Evolutionary conservation across 2,329 filamentous ascomycete genomes (phyloP), one percentile per base, ranked within the genome.

Genomic region (Zelopaecilomyces penicillatus): DNA sequence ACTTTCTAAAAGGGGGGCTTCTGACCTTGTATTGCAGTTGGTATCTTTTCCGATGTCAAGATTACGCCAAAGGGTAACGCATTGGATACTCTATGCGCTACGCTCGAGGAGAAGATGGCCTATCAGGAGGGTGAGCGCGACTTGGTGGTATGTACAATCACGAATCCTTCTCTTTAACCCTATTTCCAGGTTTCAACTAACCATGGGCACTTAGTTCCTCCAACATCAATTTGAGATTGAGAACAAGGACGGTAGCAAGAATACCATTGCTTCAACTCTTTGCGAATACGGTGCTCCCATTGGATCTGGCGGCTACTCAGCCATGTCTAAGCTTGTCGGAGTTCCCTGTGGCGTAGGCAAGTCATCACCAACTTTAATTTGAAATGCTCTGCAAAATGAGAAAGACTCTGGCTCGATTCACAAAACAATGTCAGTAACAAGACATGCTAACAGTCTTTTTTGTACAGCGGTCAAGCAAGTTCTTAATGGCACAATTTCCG

Each of bases 61-160:
- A 88, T 84, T 60, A 83, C 69, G 5, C 83, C 87, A 29, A 73
- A 80, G 45, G 84, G 81, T 44, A 95, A 87, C 71, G 85, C 88
- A 4, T 77, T 95, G 27, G 90, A 95, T 65, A 91, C 86, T n/a
- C 80, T 95, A 34, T 95, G 89, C 70, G 87, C 87, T 30, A 85
- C 82, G 3, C 78, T 95, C 30, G 88, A 95, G 74, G 70, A 86
- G 74, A 95, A 94, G 80, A 94, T 95, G 87, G 78, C 86, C 66
- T 95, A 83, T 65, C 84, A 78, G 59, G 73, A 84, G 56, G 83
- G 77, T 49, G 88, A 95, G 78, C 83, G 89, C 48, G 89, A 95
- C 65, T 72, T 94, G 53, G 85, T 93, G 52, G 19, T 19, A 78
- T 85, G 9, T 39, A 5, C 6, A 1, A 8, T 19, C 11, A 26